Base-by-base conservation (phyloP, 495 filamentous ascomycete species). In the Aspergillus coremiiformis region DNA sequence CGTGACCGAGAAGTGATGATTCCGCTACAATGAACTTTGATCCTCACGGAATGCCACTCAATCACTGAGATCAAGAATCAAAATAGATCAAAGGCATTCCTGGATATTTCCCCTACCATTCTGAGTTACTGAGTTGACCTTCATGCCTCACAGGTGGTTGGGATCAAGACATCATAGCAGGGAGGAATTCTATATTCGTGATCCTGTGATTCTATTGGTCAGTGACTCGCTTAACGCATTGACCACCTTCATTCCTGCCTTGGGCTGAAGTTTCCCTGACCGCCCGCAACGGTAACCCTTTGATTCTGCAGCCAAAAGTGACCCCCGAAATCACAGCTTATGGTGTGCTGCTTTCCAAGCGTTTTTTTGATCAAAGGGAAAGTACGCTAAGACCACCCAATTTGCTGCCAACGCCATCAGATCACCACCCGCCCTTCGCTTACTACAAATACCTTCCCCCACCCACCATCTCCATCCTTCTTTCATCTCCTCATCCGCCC, bases 371-470 rank as follows among this genome's bases (percentile, higher is more conserved):
- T 70, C 66, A 57, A 63, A 61, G 35, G 53, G 44, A 51, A 56
- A 44, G 37, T 35, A 50, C 54, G 54, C 48, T 65, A 57, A 64
- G 58, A 39, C 58, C 61, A 50, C 56, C 60, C 58, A 54, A 44
- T 45, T 57, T 55, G 39, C 53, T 53, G 53, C 43, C 56, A 54
- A 55, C 48, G 49, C 61, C 53, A 52, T 61, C 59, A 72, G 72
- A 76, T 76, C 73, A 74, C 64, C 62, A 54, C 56, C 65, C 66
- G 47, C 62, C 53, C 57, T 54, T 56, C 59, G 55, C 59, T 66
- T 63, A 61, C 69, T 76, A 75, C 72, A 75, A 75, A 76, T 75
- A 76, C 70, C 67, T 60, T 62, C 66, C 69, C 70, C 72, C 70
- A 67, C 71, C 73, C 75, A 56, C 61, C 63, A 65, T 60, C 68